phyloP scores from a whole-genome alignment of 805 yeast genomes.

The Kluyveromyces starmeri region DNA sequence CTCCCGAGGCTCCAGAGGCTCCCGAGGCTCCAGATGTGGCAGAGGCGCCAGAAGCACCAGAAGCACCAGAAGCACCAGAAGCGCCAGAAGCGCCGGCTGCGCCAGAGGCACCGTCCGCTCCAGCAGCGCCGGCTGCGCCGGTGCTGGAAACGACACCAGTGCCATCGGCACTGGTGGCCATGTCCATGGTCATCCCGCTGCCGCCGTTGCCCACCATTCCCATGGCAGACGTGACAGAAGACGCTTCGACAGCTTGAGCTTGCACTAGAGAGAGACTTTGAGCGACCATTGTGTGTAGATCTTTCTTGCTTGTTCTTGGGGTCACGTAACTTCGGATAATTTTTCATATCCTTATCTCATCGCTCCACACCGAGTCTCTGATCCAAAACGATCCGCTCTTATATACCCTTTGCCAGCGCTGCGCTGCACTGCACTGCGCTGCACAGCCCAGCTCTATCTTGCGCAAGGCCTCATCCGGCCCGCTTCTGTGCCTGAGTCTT shows the following conservation, averaged over 20 bases:
- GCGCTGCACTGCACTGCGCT: no score
- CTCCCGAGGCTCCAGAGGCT: slow-evolving; percentile 25
- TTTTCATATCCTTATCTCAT: no score
- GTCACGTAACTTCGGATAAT: no score
- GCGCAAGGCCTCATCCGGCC: no score
- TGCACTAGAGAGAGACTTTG: slow-evolving; percentile 1
- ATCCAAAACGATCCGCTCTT: no score
- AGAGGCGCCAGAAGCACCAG: slow-evolving; percentile 7
- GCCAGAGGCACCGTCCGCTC: slow-evolving; percentile 1
- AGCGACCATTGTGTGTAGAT: no score
- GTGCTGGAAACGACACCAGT: slow-evolving; percentile 7
- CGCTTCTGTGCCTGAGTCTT: no score
- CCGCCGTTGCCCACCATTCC: slow-evolving; percentile 1
- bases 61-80: slow-evolving; percentile 10
- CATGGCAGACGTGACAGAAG: neutral
- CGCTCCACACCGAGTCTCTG: no score
- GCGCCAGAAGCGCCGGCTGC: slow-evolving; percentile 10
- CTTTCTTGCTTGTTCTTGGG: no score
- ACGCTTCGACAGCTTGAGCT: neutral
- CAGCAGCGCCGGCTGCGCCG: slow-evolving; percentile 2
- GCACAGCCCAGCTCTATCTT: no score
- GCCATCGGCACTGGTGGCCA: neutral
- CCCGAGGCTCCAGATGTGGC: slow-evolving; percentile 7
- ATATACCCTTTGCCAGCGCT: no score
- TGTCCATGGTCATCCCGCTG: neutral